These are phyloP conservation scores for Wickerhamomyces bisporus DNA, from an alignment of 805 yeast genomes.

Conservation along the genomic window DNA sequence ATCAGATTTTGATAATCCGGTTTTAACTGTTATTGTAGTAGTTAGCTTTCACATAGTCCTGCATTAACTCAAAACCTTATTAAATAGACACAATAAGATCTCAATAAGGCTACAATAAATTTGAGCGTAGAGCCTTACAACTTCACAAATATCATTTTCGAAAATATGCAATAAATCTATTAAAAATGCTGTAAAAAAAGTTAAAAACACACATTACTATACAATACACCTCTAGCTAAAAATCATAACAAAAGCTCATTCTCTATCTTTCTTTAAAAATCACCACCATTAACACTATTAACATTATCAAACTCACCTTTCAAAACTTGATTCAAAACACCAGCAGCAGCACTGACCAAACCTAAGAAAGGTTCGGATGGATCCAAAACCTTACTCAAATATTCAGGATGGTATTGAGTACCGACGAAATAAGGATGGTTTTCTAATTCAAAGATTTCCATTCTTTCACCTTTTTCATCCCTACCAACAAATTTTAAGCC, in stretches of 20 bases:
- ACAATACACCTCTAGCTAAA: too few relatives aligned
- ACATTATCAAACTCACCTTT: constrained; percentile 29
- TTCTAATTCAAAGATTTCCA: constrained; percentile 87
- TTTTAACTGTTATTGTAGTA: too few relatives aligned
- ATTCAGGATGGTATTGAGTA: constrained; percentile 98
- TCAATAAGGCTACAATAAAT: too few relatives aligned
- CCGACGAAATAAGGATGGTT: constrained; percentile 90
- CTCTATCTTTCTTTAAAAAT: constrained; percentile 26
- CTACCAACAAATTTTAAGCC: constrained; percentile 91
- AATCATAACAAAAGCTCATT: too few relatives aligned
- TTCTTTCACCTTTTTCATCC: constrained; percentile 85
- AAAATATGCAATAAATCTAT: too few relatives aligned
- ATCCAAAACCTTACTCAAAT: constrained; percentile 90
- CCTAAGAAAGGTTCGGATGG: constrained; percentile 98
- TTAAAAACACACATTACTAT: too few relatives aligned
- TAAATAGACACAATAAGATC: too few relatives aligned
- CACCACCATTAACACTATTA: constrained; percentile 19
- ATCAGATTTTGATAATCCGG: not conserved
- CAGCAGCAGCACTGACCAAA: constrained; percentile 89
- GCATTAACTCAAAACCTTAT: too few relatives aligned
- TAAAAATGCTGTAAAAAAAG: too few relatives aligned
- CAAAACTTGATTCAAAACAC: constrained; percentile 66
- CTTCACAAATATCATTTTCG: too few relatives aligned
- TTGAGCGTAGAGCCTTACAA: too few relatives aligned
- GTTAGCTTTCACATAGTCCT: too few relatives aligned